phyloP scores from a whole-genome alignment of 2,329 filamentous ascomycete species.

The Cladosporium austrohemisphaericum region DNA sequence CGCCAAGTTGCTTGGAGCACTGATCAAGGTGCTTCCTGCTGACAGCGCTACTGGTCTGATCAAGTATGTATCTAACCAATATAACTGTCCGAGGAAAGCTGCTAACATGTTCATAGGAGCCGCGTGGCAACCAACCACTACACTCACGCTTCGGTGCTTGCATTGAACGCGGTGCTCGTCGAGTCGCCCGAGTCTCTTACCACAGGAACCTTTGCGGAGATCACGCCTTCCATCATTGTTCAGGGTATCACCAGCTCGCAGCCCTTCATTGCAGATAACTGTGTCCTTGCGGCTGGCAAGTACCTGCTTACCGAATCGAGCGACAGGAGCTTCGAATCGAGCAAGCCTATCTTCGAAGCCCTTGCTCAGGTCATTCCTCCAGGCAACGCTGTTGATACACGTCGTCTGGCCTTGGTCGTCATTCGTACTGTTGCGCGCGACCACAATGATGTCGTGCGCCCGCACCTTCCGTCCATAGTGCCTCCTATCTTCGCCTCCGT shows the following conservation, averaged over 20 bases:
- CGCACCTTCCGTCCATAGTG: conserved; percentile 75
- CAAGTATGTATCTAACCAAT: conserved; percentile 41
- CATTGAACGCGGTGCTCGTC: conserved; percentile 81
- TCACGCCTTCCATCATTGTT: conserved; percentile 71
- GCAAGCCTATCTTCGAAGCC: conserved; percentile 74
- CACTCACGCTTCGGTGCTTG: conserved; percentile 74
- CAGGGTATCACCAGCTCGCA: conserved; percentile 72
- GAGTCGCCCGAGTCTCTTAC: conserved; percentile 72
- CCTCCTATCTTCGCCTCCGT: conserved; percentile 85
- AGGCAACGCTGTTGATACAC: conserved; percentile 74
- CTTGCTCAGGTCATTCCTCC: conserved; percentile 72
- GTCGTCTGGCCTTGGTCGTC: conserved; percentile 81
- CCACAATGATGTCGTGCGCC: conserved; percentile 74
- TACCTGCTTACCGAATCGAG: conserved; percentile 68
- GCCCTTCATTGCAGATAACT: conserved; percentile 72
- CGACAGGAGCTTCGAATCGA: conserved; percentile 68
- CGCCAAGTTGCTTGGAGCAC: conserved; percentile 80
- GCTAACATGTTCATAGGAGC: conserved; percentile 37
- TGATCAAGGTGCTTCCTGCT: conserved; percentile 78
- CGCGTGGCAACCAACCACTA: conserved; percentile 75
- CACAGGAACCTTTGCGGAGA: conserved; percentile 64
- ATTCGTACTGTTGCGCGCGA: conserved; percentile 78
- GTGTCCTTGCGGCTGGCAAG: conserved; percentile 85
- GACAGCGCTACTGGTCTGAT: conserved; percentile 62
- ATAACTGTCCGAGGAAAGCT: not conserved